Evolutionary conservation across 2,329 filamentous ascomycete species (phyloP), one percentile per base, ranked within the genome.

Genomic region (Thielaviopsis musarum): DNA sequence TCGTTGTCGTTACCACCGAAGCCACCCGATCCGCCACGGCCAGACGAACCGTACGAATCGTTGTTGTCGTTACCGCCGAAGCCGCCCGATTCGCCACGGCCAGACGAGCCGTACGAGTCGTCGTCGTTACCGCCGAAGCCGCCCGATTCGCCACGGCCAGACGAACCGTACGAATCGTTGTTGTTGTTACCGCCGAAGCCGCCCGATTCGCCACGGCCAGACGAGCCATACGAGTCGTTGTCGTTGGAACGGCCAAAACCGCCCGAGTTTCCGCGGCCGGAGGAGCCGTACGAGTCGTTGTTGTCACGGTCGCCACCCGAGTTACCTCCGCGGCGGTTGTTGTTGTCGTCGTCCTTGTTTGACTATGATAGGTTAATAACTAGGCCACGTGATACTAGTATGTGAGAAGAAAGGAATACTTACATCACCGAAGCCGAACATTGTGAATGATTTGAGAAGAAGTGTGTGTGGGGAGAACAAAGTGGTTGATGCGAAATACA

Each of bases 171-270:
- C 15, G 34, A 41, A 9, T 41, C 34, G 34, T 17, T 12, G 9
- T 41, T 9, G 15, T 41, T 26, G 61, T 67, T 67, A 45, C 69
- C 64, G 22, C 68, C 60, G 24, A 64, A 30, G 38, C 34, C 56
- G 7, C 56, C 45, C 19, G 52, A 19, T 48, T 61, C 63, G 51
- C 60, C 65, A 54, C 66, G 64, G 51, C 59, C 58, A 22, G 62
- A 63, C 5, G 66, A 66, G 49, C 67, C 67, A 30, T 61, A 65
- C 19, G 63, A 64, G 48, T 65, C 61, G 57, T 59, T 51, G 26
- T 64, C 52, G 28, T 64, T 57, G 57, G 61, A 58, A 17, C 49
- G 62, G 59, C 62, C 62, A 52, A 17, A 41, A 3, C 62, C 56
- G 58, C 63, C 62, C 22, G 63, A 66, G n/a, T 64, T 57, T 55